Percentiles rank a stretch among this genome's conserved stretches.
These are phyloP conservation scores for Stemphylium vesicarium DNA, from an alignment of 2,329 filamentous ascomycete species.

Conservation along the genomic window DNA sequence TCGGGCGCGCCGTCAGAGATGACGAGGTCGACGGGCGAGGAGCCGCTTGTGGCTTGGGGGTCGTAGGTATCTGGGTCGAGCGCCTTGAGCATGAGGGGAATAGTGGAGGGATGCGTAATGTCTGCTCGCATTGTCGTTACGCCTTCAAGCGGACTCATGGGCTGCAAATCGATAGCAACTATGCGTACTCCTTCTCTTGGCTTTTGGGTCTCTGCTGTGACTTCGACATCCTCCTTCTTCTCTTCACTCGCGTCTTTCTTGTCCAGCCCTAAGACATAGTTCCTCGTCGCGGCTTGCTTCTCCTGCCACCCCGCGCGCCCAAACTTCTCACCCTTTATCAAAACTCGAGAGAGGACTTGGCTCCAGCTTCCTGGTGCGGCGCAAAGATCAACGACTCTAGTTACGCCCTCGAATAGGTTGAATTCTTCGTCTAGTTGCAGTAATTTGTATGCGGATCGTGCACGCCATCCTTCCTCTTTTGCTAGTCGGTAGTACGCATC, in stretches of 20 bases:
- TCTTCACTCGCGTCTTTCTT: conserved; percentile 18
- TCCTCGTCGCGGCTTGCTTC: conserved; percentile 72
- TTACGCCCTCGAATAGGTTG: conserved; percentile 88
- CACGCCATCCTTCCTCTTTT: conserved; percentile 98
- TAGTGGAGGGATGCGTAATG: conserved; percentile 95
- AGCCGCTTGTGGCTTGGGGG: conserved; percentile 55
- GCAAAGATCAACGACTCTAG: conserved; percentile 92
- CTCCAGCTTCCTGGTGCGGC: conserved; percentile 97
- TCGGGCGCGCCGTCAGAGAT: conserved; percentile 95
- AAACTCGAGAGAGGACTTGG: conserved; percentile 88
- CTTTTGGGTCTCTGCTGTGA: conserved; percentile 34
- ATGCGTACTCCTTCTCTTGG: conserved; percentile 82
- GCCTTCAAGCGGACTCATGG: conserved; percentile 90
- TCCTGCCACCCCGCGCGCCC: conserved; percentile 87
- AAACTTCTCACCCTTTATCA: conserved; percentile 93
- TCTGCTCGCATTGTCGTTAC: conserved; percentile 93
- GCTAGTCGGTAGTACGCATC: conserved; percentile 97
- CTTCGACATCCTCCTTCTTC: conserved; percentile 2
- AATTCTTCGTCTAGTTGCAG: conserved; percentile 97
- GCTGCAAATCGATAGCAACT: conserved; percentile 93
- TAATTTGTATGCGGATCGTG: conserved; percentile 94
- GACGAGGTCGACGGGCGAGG: conserved; percentile 87
- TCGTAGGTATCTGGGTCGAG: conserved; percentile 71
- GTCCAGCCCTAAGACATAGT: conserved; percentile 59
- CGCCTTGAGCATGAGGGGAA: conserved; percentile 84